These are phyloP conservation scores for Austroboletus rostrupii DNA, from an alignment of 1,284 basidiomycete genomes.

Conservation along the genomic window DNA sequence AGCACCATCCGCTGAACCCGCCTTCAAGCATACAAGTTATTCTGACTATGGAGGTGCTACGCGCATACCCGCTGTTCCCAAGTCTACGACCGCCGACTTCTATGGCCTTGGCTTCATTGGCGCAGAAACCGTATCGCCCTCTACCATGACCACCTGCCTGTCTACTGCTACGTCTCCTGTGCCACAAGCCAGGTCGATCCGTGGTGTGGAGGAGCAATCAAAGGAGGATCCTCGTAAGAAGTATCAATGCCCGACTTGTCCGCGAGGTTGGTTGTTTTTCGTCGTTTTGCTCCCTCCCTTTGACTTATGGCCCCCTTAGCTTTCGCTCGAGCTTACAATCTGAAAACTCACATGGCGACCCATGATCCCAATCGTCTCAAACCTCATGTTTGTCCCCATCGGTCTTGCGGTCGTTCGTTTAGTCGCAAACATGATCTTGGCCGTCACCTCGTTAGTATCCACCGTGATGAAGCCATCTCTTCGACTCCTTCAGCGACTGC, in stretches of 20 bases:
- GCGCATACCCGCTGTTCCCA: constrained; percentile 37
- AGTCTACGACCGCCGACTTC: constrained; percentile 52
- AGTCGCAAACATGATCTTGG: constrained; percentile 87
- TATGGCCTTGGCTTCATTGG: constrained; percentile 43
- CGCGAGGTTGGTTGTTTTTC: constrained; percentile 48
- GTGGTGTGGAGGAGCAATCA: constrained; percentile 36
- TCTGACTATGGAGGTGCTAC: constrained; percentile 60
- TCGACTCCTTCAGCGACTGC: constrained; percentile 38
- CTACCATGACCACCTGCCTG: constrained; percentile 46
- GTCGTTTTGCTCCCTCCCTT: neutral
- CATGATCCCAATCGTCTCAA: constrained; percentile 85
- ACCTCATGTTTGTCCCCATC: constrained; percentile 79
- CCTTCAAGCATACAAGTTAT: constrained; percentile 48
- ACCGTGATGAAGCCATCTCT: constrained; percentile 60
- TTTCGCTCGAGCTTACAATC: constrained; percentile 85
- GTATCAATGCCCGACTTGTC: constrained; percentile 69
- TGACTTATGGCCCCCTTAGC: constrained; percentile 38
- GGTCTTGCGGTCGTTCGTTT: constrained; percentile 79
- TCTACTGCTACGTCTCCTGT: constrained; percentile 41
- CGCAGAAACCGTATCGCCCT: constrained; percentile 46
- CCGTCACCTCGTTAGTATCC: constrained; percentile 81
- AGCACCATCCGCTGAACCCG: constrained; percentile 30
- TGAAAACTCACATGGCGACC: constrained; percentile 88
- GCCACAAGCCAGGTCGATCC: constrained; percentile 37
- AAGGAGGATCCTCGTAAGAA: constrained; percentile 68